Conservation (phyloP, 805 yeast species). For the Candida broadrunensis region DNA sequence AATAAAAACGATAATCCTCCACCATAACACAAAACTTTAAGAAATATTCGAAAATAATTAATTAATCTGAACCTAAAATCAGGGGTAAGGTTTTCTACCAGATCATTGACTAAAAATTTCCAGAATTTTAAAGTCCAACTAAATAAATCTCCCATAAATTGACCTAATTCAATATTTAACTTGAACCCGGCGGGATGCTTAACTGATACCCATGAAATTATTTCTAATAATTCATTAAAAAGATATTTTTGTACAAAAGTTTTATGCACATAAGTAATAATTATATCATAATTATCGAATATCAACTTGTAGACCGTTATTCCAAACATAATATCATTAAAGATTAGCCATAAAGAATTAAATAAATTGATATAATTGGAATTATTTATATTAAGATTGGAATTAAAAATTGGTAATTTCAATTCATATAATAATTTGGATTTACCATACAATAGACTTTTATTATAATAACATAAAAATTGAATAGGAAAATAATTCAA, state of each 20-base stretch:
- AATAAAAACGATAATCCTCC: conserved; percentile 72
- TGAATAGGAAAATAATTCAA: conserved; percentile 78
- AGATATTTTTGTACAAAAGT: conserved; percentile 35
- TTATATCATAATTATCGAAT: conserved; percentile 27
- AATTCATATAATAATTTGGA: conserved; percentile 43
- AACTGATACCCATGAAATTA: conserved; percentile 70
- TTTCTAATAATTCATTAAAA: conserved; percentile 41
- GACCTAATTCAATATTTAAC: conserved; percentile 80
- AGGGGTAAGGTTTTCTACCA: not conserved
- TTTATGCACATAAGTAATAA: conserved; percentile 20
- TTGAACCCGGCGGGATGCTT: conserved; percentile 92
- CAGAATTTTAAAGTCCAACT: conserved; percentile 82
- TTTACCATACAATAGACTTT: conserved; percentile 35
- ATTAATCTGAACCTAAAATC: not conserved
- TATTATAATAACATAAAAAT: conserved; percentile 54
- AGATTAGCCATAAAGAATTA: conserved; percentile 83
- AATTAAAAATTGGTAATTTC: conserved; percentile 33
- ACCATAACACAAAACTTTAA: conserved; percentile 23
- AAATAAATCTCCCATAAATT: conserved; percentile 81
- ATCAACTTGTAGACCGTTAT: conserved; percentile 47
- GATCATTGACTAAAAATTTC: conserved; percentile 20
- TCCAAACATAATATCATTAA: conserved; percentile 82
- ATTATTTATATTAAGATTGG: conserved; percentile 36
- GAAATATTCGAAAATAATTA: not conserved
- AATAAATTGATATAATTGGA: conserved; percentile 71